Evolutionary conservation across 192 early-diverging fungal species (phyloP).

Genomic region (Pilaira anomala): DNA sequence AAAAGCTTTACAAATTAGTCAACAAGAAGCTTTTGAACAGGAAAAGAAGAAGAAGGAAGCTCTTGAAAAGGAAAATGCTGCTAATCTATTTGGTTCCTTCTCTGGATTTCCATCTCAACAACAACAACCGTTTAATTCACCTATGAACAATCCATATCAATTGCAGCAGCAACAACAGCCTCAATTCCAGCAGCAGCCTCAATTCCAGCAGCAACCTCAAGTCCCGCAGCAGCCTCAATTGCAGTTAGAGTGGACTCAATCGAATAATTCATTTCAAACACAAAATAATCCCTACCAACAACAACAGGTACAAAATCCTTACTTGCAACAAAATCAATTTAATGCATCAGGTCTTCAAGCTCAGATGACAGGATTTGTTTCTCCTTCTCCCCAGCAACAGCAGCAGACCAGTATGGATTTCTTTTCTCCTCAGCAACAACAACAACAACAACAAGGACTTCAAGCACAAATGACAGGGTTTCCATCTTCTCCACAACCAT

Average conservation of each 20-base stretch:
- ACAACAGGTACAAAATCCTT: not conserved
- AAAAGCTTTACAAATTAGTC: constrained; percentile 31
- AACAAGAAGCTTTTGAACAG: constrained; percentile 34
- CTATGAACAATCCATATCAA: constrained; percentile 25
- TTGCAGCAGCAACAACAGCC: constrained; percentile 29
- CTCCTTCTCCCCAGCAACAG: not conserved
- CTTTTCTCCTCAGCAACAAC: not conserved
- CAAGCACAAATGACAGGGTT: not conserved
- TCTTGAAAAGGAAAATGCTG: constrained; percentile 22
- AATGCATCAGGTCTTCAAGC: constrained; percentile 23
- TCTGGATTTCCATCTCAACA: constrained; percentile 12
- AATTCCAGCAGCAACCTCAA: constrained; percentile 28
- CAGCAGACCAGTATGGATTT: not conserved
- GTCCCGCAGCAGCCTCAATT: constrained; percentile 16
- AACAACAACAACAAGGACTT: not conserved
- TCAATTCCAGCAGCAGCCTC: constrained; percentile 27
- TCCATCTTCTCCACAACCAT: not conserved
- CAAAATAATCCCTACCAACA: constrained; percentile 34
- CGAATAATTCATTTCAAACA: not conserved
- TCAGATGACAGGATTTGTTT: constrained; percentile 27
- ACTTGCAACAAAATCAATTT: constrained; percentile 11
- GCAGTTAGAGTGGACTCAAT: constrained; percentile 2
- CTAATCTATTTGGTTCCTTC: constrained; percentile 17
- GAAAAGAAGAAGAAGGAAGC: constrained; percentile 27
- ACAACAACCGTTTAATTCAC: constrained; percentile 16